Evolutionary conservation across 805 yeast species (phyloP).

Genomic region (Saturnispora gosingensis): DNA sequence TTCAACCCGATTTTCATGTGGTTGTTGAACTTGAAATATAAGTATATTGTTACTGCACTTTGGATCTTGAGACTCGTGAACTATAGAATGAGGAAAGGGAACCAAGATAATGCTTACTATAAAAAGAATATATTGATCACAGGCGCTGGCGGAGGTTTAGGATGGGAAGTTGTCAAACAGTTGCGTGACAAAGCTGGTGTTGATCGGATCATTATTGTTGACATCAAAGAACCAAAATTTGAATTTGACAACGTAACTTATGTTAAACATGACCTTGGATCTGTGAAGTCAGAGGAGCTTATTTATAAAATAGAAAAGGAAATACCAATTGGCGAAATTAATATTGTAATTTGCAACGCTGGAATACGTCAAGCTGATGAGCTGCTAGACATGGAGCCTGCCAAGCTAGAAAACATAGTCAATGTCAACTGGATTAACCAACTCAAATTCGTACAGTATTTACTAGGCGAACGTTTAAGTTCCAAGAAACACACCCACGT

Average conservation of each 20-base stretch:
- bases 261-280: constrained; percentile 20
- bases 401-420: constrained; percentile 26
- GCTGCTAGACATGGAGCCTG: constrained; percentile 21
- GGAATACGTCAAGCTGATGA: constrained; percentile 34
- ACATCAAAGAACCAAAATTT: constrained; percentile 16
- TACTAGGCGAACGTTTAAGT: constrained; percentile 17
- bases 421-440: constrained; percentile 37
- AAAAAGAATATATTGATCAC: constrained; percentile 20
- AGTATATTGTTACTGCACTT: constrained; percentile 4
- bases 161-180: constrained; percentile 30
- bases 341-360: constrained; percentile 39
- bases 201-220: constrained; percentile 27
- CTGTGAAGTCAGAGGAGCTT: constrained; percentile 16
- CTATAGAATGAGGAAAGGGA: constrained; percentile 1
- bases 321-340: constrained; percentile 11
- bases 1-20: constrained; percentile 11
- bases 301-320: constrained; percentile 14
- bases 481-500: constrained; percentile 23
- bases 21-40: constrained; percentile 4
- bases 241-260: constrained; percentile 17
- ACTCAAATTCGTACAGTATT: constrained; percentile 30
- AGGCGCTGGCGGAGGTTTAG: constrained; percentile 47
- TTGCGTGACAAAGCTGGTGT: neutral
- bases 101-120: neutral
- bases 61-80: constrained; percentile 20